Conservation (phyloP, 2,329 filamentous ascomycete genomes). For the Ascocoryne sarcoides region DNA sequence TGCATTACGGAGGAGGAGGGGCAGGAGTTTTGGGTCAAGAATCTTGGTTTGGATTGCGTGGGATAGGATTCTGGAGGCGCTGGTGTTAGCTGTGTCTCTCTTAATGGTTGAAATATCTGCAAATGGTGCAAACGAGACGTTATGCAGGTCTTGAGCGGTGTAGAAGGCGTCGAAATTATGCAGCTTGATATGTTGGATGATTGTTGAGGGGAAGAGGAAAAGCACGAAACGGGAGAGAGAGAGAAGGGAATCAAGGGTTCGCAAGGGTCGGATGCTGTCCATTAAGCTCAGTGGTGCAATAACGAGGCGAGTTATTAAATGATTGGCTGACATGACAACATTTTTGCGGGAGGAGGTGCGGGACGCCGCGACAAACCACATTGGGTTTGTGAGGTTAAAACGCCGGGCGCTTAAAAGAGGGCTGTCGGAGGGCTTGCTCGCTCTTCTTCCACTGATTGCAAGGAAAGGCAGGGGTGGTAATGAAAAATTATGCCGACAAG, state of each 20-base stretch:
- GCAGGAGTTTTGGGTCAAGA: constrained; percentile 55
- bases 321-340: constrained; percentile 16
- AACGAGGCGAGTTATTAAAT: background rate
- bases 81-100: constrained; percentile 14
- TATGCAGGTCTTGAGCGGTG: no score
- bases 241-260: no score
- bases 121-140: no score
- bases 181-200: no score
- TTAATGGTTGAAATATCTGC: background rate
- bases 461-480: constrained; percentile 19
- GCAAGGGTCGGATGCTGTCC: no score
- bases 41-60: constrained; percentile 47
- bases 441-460: constrained; percentile 15
- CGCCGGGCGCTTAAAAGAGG: constrained; percentile 29
- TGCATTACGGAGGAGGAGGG: constrained; percentile 58
- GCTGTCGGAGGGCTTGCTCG: constrained; percentile 25
- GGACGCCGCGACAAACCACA: constrained; percentile 24
- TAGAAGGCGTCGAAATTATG: no score
- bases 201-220: no score
- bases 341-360: constrained; percentile 23
- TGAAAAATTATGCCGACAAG: constrained; percentile 18
- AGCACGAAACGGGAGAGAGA: no score
- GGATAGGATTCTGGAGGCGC: constrained; percentile 36
- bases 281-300: no score
- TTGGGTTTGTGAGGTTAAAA: constrained; percentile 5